Conservation (phyloP, 208 protist genomes). For the Crithidia thermophila region DNA sequence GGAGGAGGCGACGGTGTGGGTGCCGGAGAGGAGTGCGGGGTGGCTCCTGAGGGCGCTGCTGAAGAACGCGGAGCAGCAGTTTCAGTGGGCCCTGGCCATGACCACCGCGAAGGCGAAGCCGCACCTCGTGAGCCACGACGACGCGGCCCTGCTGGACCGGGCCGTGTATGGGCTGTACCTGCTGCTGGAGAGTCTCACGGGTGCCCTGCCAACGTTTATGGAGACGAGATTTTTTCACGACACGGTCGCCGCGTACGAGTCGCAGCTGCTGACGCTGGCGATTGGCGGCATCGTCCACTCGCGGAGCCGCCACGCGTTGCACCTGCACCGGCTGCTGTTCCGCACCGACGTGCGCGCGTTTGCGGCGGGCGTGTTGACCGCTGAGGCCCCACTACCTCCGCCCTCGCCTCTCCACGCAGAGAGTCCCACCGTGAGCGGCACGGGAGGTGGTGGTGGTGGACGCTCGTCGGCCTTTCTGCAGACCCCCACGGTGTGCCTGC, state of each 20-base stretch:
- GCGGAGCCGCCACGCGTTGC: constrained; percentile 26
- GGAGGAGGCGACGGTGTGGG: neutral
- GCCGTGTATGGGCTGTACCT: constrained; percentile 35
- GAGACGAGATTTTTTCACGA: constrained; percentile 50
- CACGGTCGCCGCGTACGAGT: constrained; percentile 48
- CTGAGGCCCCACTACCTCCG: neutral
- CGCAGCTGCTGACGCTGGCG: constrained; percentile 37
- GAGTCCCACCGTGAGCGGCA: neutral
- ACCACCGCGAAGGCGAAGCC: constrained; percentile 18
- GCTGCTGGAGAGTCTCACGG: constrained; percentile 36
- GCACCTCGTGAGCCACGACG: neutral
- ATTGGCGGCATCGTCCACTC: constrained; percentile 47
- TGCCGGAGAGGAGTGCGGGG: constrained; percentile 13
- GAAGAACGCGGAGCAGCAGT: constrained; percentile 53
- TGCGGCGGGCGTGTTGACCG: constrained; percentile 13
- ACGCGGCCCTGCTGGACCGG: constrained; percentile 31
- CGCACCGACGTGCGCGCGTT: constrained; percentile 46
- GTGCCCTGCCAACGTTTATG: constrained; percentile 39
- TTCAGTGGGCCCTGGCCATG: constrained; percentile 44
- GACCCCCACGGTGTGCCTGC: constrained; percentile 22
- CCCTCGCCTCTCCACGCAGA: neutral
- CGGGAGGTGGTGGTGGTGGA: neutral
- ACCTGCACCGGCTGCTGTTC: constrained; percentile 58
- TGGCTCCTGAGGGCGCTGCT: constrained; percentile 70
- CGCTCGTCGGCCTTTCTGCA: neutral